Evolutionary conservation across 75 land plant genomes (phyloP).

Genomic region (Sequoiadendron giganteum): DNA sequence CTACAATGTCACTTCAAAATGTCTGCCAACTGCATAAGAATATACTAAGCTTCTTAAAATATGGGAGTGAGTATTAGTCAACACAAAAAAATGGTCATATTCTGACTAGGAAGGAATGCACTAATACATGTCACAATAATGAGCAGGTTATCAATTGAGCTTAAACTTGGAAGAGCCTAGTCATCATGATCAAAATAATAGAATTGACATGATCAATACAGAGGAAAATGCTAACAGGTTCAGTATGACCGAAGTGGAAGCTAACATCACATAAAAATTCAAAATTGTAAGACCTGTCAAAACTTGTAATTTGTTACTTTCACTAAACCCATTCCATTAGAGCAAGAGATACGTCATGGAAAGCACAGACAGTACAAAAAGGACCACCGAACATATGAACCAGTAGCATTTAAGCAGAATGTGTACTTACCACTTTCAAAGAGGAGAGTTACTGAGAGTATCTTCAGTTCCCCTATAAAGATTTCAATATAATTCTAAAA

Average conservation of each 20-base stretch:
- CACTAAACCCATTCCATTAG: background rate
- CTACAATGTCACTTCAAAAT: too few species aligned
- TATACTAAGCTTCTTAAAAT: background rate
- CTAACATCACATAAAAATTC: too few species aligned
- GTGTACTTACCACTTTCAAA: background rate
- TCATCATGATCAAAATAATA: background rate
- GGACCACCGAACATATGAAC: background rate
- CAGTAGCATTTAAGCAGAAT: background rate
- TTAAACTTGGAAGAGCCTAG: background rate
- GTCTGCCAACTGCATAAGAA: background rate
- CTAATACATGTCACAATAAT: background rate
- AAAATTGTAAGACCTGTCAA: too few species aligned
- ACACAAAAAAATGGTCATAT: background rate
- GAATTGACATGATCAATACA: too few species aligned
- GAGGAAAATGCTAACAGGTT: background rate
- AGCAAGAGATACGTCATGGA: background rate
- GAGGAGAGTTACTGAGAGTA: background rate
- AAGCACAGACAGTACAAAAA: background rate
- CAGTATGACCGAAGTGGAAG: background rate
- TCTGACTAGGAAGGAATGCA: background rate
- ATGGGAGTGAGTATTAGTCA: background rate
- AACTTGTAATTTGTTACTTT: background rate
- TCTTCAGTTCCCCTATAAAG: background rate
- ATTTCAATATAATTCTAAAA: background rate
- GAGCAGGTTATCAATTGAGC: background rate